A percentile compares a stretch with the other conserved stretches of the same genome.
These are phyloP conservation scores for Penicillium macrosclerotiorum DNA, from an alignment of 495 filamentous ascomycete species.

Conservation along the genomic window DNA sequence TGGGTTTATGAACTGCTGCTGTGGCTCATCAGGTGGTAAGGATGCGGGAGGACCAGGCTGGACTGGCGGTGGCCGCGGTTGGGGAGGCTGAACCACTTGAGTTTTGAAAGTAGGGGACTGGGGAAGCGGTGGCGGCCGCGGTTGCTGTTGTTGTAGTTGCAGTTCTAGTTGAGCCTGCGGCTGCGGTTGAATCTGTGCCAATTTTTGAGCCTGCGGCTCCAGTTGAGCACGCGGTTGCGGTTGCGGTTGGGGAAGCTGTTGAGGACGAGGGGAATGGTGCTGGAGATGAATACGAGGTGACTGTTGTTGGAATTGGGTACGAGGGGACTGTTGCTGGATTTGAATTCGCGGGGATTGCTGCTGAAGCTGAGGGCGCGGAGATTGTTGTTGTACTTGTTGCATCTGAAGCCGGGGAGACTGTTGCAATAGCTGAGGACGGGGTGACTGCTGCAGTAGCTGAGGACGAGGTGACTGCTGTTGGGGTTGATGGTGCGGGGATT, in stretches of 20 bases:
- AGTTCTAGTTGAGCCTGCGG: slow-evolving; percentile 4
- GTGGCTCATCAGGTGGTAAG: slow-evolving; percentile 20
- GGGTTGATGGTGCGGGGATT: slow-evolving; percentile 6
- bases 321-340: slow-evolving; percentile 11
- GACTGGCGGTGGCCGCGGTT: slow-evolving; percentile 15
- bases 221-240: slow-evolving; percentile 3
- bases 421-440: slow-evolving; percentile 4
- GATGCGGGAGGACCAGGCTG: slow-evolving; percentile 32
- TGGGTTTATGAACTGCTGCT: slow-evolving; percentile 47
- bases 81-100: slow-evolving; percentile 8
- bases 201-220: no score
- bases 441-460: slow-evolving; percentile 3
- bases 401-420: slow-evolving; percentile 6
- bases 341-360: slow-evolving; percentile 7
- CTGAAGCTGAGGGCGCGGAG: slow-evolving; percentile 2
- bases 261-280: slow-evolving; percentile 3
- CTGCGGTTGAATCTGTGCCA: no score
- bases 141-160: slow-evolving; percentile 21
- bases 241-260: slow-evolving; percentile 3
- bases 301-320: slow-evolving; percentile 4
- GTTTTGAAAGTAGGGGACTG: slow-evolving; percentile 9
- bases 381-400: background rate
- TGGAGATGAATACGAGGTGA: background rate
- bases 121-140: slow-evolving; percentile 17
- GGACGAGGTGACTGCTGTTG: slow-evolving; percentile 7